Evolutionary conservation across 192 early-diverging fungal genomes (phyloP), one percentile per base, ranked within the genome.

Genomic region (Pilobolus umbonatus): DNA sequence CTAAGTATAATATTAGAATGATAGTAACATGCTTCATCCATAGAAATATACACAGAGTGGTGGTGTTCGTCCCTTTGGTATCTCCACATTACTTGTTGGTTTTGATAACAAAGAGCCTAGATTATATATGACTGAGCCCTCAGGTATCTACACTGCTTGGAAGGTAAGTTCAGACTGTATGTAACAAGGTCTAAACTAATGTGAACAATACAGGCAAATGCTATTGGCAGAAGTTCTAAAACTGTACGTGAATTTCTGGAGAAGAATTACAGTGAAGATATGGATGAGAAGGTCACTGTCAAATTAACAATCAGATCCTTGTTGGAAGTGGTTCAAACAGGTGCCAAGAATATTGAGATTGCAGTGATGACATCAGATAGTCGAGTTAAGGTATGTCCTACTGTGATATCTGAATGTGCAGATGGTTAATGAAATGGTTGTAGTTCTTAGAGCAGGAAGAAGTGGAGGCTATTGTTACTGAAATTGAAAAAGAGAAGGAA

Each of bases 341-440:
- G 96, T 35, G 90, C 96, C 55, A 99, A 99, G 83, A 99, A 99
- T 72, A 99, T 99, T 77, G 96, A 99, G 68, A 88, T 99, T 66
- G 88, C 92, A 12, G 78, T 92, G 19, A 95, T 97, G 89, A 90
- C 87, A 36, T 63, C 75, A 17, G 88, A 93, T 60, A 77, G 83
- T 51, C 70, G 79, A 24, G 66, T 87, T 14, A 84, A 85, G 78
- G 87, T 90, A 74, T 52, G 58, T 7, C 36, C 25, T 29, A 12
- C 9, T 6, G 24, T n/a, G 22, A 53, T 4, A 14, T 52, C 15
- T 1, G 21, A 38, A 42, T 32, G 0, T 40, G 30, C 17, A 39
- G 35, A 42, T 31, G n/a, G 8, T 53, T 44, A 10, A 43, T 28
- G 1, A 26, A 30, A n/a, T 17, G 4, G 7, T 21, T 9, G 6